Conservation (phyloP, 345 rosid species). For the Arabis hirsuta region DNA sequence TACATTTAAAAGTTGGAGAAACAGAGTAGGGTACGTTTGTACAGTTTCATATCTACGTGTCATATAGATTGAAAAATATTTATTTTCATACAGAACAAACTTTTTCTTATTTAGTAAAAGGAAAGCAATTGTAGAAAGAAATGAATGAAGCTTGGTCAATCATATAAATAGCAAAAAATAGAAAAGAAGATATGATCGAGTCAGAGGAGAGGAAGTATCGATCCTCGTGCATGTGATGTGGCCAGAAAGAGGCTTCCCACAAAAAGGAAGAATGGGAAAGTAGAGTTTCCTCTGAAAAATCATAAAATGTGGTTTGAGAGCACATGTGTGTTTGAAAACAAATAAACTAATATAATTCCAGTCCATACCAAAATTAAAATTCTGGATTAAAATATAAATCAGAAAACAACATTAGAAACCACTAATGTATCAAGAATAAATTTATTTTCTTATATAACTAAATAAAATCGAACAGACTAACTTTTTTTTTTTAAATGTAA, state of each 20-base stretch:
- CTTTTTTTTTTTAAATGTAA: too few species aligned
- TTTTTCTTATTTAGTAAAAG: constrained; percentile 3
- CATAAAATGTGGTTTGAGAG: constrained; percentile 9
- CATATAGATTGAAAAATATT: constrained; percentile 10
- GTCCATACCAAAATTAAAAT: too few species aligned
- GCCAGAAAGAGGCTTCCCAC: constrained; percentile 29
- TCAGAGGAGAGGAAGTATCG: constrained; percentile 28
- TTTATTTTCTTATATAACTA: too few species aligned
- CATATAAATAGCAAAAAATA: constrained; percentile 33
- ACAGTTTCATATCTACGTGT: constrained; percentile 23
- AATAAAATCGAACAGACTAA: not conserved
- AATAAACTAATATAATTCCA: not conserved
- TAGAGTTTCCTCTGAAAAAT: constrained; percentile 4
- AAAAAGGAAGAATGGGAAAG: constrained; percentile 18
- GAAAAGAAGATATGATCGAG: constrained; percentile 19
- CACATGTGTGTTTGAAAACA: constrained; percentile 26
- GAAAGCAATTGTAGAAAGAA: constrained; percentile 23
- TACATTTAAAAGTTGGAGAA: constrained; percentile 34
- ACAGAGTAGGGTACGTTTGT: constrained; percentile 22
- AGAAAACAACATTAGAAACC: too few species aligned
- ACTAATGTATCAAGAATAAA: too few species aligned
- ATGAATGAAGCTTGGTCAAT: constrained; percentile 24
- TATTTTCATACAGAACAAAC: not conserved
- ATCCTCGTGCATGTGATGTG: constrained; percentile 38
- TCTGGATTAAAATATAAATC: too few species aligned